phyloP scores from a whole-genome alignment of 2,329 filamentous ascomycete species.

The Hypocrella siamensis region DNA sequence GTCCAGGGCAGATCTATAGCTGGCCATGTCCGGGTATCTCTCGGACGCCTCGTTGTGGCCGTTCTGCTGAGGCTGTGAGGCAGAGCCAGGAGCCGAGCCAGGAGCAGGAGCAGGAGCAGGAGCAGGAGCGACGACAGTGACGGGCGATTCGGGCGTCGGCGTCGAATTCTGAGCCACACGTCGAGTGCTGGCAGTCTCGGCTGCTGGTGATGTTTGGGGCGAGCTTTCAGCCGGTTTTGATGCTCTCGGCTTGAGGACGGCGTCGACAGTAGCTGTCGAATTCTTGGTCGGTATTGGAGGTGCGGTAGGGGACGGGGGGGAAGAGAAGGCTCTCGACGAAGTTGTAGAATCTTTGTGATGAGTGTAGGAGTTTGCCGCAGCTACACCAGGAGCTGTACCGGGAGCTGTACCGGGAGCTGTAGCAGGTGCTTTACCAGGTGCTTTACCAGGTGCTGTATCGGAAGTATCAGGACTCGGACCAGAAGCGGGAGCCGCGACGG shows the following conservation, averaged over 20 bases:
- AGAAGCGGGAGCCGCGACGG: conserved; percentile 7
- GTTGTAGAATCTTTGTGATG: conserved; percentile 1
- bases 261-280: background rate
- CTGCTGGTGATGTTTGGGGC: background rate
- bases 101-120: conserved; percentile 1
- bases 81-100: conserved; percentile 1
- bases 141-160: conserved; percentile 5
- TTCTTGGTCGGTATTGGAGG: background rate
- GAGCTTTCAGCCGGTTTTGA: too few species aligned
- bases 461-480: conserved; percentile 2
- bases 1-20: conserved; percentile 9
- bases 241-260: too few species aligned
- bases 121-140: conserved; percentile 5
- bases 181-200: conserved; percentile 1
- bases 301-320: conserved; percentile 3
- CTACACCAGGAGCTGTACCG: too few species aligned
- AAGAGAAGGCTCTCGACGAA: conserved; percentile 1
- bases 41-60: conserved; percentile 15
- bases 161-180: conserved; percentile 2
- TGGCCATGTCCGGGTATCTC: conserved; percentile 17
- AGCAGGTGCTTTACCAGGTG: too few species aligned
- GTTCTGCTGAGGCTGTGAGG: conserved; percentile 13
- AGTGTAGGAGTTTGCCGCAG: conserved; percentile 2
- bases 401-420: too few species aligned
- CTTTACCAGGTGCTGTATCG: conserved; percentile 3